Conservation (phyloP, 208 protist genomes). For the Crithidia thermophila region DNA sequence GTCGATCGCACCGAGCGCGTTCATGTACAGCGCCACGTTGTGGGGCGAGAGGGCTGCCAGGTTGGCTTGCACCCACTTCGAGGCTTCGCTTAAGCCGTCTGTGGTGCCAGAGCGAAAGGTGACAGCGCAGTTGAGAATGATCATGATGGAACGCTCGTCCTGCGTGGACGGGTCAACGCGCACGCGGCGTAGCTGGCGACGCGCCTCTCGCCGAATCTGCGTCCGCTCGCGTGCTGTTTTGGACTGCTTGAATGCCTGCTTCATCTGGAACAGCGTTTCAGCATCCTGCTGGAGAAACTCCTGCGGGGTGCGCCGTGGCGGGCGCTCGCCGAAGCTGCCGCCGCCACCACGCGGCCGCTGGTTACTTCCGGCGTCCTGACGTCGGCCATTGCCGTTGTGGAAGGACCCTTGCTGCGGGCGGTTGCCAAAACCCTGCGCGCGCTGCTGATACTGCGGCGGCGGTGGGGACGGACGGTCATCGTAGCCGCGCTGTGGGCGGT, state of each 20-base stretch:
- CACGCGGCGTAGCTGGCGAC: constrained; percentile 42
- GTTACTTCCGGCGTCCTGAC: background rate
- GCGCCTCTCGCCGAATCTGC: constrained; percentile 52
- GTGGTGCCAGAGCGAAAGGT: constrained; percentile 42
- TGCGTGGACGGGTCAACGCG: constrained; percentile 84
- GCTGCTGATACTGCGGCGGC: constrained; percentile 7
- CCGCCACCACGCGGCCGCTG: background rate
- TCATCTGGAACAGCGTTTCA: constrained; percentile 63
- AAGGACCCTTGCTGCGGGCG: too few relatives aligned
- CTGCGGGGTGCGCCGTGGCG: constrained; percentile 1
- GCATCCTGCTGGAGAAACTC: constrained; percentile 56
- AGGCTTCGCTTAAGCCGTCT: constrained; percentile 57
- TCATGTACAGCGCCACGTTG: constrained; percentile 79
- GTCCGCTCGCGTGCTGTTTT: constrained; percentile 58
- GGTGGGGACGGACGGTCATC: constrained; percentile 2
- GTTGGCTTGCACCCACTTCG: constrained; percentile 72
- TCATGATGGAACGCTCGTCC: constrained; percentile 75
- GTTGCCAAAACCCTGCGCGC: background rate
- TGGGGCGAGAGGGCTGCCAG: constrained; percentile 63
- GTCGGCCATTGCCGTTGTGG: background rate
- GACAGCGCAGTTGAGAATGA: constrained; percentile 78
- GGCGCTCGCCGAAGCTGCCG: constrained; percentile 7
- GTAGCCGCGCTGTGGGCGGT: constrained; percentile 2
- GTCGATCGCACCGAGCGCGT: constrained; percentile 62
- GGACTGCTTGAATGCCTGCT: constrained; percentile 57